Evolutionary conservation across 2,329 filamentous ascomycete genomes (phyloP).

Genomic region (Didymella arachidicola): DNA sequence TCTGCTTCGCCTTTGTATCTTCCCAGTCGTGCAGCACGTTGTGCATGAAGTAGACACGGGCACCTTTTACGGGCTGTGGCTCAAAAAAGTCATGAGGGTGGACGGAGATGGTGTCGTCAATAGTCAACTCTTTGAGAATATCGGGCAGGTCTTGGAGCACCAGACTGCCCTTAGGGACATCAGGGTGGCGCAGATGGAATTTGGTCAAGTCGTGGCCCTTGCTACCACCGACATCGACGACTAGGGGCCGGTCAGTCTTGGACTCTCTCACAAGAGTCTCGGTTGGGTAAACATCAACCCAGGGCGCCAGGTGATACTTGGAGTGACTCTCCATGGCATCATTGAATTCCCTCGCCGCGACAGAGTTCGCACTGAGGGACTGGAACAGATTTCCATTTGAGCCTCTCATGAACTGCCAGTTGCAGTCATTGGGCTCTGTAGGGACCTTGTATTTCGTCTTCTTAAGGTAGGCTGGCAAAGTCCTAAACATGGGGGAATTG

Average conservation of each 20-base stretch:
- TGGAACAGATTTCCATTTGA: constrained; percentile 21
- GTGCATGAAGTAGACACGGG: constrained; percentile 52
- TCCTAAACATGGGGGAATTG: constrained; percentile 23
- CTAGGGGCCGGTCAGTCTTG: constrained; percentile 30
- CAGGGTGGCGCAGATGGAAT: constrained; percentile 28
- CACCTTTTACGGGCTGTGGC: constrained; percentile 45
- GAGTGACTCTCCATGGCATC: constrained; percentile 23
- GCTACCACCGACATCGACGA: constrained; percentile 56
- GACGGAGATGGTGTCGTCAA: constrained; percentile 28
- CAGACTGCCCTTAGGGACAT: constrained; percentile 43
- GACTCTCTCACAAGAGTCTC: constrained; percentile 18
- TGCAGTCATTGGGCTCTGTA: constrained; percentile 20
- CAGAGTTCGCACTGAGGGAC: constrained; percentile 19
- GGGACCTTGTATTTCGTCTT: constrained; percentile 19
- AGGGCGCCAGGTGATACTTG: constrained; percentile 21
- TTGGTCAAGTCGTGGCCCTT: constrained; percentile 51
- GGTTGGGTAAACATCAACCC: constrained; percentile 26
- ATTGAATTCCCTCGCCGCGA: constrained; percentile 21
- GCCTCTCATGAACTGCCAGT: constrained; percentile 23
- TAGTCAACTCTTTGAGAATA: constrained; percentile 20
- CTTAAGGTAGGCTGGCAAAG: constrained; percentile 22
- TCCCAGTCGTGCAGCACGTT: constrained; percentile 54
- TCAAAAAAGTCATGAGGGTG: constrained; percentile 39
- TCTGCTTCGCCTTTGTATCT: constrained; percentile 45
- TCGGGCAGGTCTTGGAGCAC: constrained; percentile 53